phyloP scores from a whole-genome alignment of 257 asterid species.

The Salvia hispanica region DNA sequence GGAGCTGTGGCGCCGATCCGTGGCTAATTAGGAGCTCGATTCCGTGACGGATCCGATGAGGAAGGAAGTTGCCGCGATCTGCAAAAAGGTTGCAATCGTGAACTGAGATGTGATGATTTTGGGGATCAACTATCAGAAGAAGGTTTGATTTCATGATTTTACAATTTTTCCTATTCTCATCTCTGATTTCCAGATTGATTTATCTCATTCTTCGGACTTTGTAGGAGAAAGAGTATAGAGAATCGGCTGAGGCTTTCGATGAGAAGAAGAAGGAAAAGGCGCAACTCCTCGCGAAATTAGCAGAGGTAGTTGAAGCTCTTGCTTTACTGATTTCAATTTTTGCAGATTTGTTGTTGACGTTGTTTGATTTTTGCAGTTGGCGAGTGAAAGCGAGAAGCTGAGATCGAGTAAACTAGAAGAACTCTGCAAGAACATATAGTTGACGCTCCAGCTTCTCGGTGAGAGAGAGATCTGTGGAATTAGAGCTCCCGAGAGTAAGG shows the following conservation, averaged over 20 bases:
- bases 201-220: not conserved
- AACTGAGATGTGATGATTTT: conserved; percentile 55
- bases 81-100: conserved; percentile 53
- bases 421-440: conserved; percentile 63
- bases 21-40: conserved; percentile 51
- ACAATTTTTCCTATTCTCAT: not conserved
- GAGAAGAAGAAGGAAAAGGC: conserved; percentile 61
- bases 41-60: conserved; percentile 58
- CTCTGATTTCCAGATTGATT: no score
- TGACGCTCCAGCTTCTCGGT: no score
- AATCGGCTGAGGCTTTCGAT: conserved; percentile 57
- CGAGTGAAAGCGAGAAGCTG: conserved; percentile 56
- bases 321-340: no score
- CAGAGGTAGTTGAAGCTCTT: conserved; percentile 40
- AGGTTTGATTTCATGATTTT: conserved; percentile 31
- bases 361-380: conserved; percentile 43
- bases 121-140: conserved; percentile 56
- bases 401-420: conserved; percentile 66
- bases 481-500: no score
- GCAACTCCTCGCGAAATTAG: conserved; percentile 48
- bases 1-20: no score
- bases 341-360: not conserved
- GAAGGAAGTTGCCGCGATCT: conserved; percentile 53
- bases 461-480: no score
- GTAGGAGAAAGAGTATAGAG: conserved; percentile 67